Base-by-base conservation (phyloP, 2,329 filamentous ascomycete species). In the Alternaria atra region DNA sequence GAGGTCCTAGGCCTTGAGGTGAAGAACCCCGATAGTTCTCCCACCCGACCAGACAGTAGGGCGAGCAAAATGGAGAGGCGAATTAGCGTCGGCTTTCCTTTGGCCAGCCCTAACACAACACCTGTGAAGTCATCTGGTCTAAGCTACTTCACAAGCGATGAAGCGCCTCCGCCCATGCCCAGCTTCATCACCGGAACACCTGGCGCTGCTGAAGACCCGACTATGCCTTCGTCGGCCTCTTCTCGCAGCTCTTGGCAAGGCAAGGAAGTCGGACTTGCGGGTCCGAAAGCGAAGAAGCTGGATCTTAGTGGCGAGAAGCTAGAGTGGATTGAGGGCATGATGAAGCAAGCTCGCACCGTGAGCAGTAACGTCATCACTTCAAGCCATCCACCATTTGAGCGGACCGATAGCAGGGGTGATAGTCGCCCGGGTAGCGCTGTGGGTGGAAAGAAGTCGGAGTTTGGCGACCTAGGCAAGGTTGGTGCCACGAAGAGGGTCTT, bases 251-350 rank as follows among this genome's bases (percentile, higher is more conserved):
- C 74, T 2, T 80, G 79, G 79, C 67, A 70, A 4, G 79, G 77
- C 5, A 74, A 73, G 20, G 78, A 80, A 59, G 83, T 92, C 6
- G 90, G 91, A 5, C 86, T 93, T 50, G 90, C 90, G 0, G 91
- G 91, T 0, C 91, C 91, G 1, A 87, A 85, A 47, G 84, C 85
- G 35, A 90, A 87, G 76, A 84, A 87, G 43, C 7, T 86, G 84
- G 73, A 91, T 88, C 80, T 91, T 23, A 79, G 88, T 57, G 88
- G 89, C 56, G 89, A 93, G 78, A 92, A 90, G 73, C 84, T 88
- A 59, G 88, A 89, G 39, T 95, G 92, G 92, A 90, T 95, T 9
- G 90, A 94, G 77, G 91, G 89, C 63, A 90, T 95, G 81, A 90
- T 93, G 80, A 90, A 92, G 72, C 90, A 92, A 73, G 92, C 93